Conservation (phyloP, 306 rosid species). For the Prunus fruticosa region DNA sequence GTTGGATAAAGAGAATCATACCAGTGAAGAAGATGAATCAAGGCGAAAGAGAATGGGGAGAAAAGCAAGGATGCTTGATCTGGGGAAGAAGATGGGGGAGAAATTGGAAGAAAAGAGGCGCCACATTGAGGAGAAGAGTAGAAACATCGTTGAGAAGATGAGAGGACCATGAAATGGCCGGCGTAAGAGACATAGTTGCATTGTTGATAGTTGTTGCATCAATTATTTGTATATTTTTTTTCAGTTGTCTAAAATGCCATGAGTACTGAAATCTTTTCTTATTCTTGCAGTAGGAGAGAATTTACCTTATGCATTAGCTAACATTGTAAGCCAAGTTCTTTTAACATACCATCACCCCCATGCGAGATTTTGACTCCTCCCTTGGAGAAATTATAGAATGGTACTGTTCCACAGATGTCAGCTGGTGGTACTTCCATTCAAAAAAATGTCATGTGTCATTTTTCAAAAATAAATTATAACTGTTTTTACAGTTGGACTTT, state of each 20-base stretch:
- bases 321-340: not conserved
- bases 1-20: slow-evolving; percentile 24
- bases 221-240: not conserved
- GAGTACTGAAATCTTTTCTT: not conserved
- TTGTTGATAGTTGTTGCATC: not conserved
- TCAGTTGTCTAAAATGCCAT: not conserved
- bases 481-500: too few relatives aligned
- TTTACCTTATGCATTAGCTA: not conserved
- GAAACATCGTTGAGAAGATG: slow-evolving; percentile 84
- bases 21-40: slow-evolving; percentile 42
- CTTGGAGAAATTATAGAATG: too few relatives aligned
- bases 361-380: too few relatives aligned
- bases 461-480: too few relatives aligned
- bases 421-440: too few relatives aligned
- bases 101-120: slow-evolving; percentile 89
- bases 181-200: slow-evolving; percentile 7
- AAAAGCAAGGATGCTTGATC: slow-evolving; percentile 73
- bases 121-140: slow-evolving; percentile 69
- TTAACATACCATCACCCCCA: not conserved
- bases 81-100: slow-evolving; percentile 77
- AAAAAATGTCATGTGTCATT: too few relatives aligned
- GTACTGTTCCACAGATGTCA: too few relatives aligned
- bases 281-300: not conserved
- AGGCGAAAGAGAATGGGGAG: slow-evolving; percentile 62
- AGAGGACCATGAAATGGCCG: slow-evolving; percentile 51